Evolutionary conservation across 2,329 filamentous ascomycete genomes (phyloP), one percentile per base, ranked within the genome.

Genomic region (Cladosporium oxysporum): DNA sequence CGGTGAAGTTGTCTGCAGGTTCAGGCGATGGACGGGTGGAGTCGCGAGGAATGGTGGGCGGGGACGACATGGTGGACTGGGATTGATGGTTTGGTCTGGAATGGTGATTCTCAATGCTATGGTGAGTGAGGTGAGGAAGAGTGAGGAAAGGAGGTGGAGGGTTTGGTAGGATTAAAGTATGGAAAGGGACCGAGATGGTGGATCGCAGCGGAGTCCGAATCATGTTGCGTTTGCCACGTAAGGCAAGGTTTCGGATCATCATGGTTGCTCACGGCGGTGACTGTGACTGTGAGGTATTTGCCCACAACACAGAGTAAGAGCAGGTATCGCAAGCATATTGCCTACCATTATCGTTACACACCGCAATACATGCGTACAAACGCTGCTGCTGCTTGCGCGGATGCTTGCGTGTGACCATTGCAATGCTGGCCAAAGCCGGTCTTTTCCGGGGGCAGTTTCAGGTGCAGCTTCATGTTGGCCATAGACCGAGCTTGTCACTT

Each of bases 1-100:
- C 78, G 41, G 93, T 86, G 76, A 96, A 95, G 16, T 73, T 28
- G 44, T 44, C 50, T 10, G 61, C 21, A 5, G 61, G 61, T 26
- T 63, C 61, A 16, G 61, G 61, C 18, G 61, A 55, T 21, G 61
- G 61, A 33, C 61, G 61, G n/a, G 61, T 55, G 50, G 61, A 63
- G 35, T 63, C 61, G 47, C 60, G 31, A 23, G 60, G 60, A 16
- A 26, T 47, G 16, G 35, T 28, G 18, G 35, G 35, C 21, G 55
- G 31, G 28, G 61, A 55, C 31, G 53, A 35, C 61, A 63, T 63
- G 23, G 50, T 47, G 50, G 50, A 37, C 7, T 57, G 61, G 5
- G 41, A n/a, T 44, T 18, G 33, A n/a, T 41, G 26, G 47, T 55
- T 21, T 14, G 47, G 12, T 28, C 55, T 31, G 21, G 29, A 10